Evolutionary conservation across 495 filamentous ascomycete genomes (phyloP).

Genomic region (Neurospora discreta): DNA sequence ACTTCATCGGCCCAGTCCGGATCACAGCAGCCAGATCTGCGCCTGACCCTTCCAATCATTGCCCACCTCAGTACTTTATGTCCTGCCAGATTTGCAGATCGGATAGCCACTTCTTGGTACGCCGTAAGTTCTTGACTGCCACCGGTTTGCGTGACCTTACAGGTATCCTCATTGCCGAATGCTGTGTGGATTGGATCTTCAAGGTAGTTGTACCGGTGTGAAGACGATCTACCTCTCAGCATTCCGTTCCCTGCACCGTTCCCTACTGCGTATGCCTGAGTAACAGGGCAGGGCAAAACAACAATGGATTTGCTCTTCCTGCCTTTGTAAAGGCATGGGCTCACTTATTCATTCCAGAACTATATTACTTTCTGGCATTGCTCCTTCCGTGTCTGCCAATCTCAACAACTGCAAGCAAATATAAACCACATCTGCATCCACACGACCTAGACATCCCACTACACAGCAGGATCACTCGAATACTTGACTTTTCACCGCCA

Average conservation of each 20-base stretch:
- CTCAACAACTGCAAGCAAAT: not conserved
- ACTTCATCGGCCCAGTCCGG: conserved; percentile 1
- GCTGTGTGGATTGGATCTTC: conserved; percentile 2
- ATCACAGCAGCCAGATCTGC: conserved; percentile 10
- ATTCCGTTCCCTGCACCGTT: not conserved
- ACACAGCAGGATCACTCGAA: not conserved
- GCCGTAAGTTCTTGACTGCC: not conserved
- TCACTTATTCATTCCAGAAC: not conserved
- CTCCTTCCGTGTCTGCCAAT: not conserved
- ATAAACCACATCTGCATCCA: not conserved
- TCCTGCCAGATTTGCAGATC: not conserved
- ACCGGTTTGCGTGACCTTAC: not conserved
- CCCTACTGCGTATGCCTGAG: not conserved
- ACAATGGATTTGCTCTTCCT: not conserved
- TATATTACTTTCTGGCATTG: not conserved
- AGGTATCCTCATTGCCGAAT: not conserved
- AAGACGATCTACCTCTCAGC: not conserved
- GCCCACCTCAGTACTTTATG: not conserved
- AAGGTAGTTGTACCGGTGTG: conserved; percentile 3
- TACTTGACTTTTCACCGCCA: not conserved
- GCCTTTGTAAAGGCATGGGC: not conserved
- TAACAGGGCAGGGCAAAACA: not conserved
- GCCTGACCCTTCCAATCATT: not conserved
- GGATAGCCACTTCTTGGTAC: not conserved
- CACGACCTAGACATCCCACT: not conserved